These are phyloP conservation scores for Cladosporium sp. DNA, from an alignment of 2,329 filamentous ascomycete genomes.

Conservation along the genomic window DNA sequence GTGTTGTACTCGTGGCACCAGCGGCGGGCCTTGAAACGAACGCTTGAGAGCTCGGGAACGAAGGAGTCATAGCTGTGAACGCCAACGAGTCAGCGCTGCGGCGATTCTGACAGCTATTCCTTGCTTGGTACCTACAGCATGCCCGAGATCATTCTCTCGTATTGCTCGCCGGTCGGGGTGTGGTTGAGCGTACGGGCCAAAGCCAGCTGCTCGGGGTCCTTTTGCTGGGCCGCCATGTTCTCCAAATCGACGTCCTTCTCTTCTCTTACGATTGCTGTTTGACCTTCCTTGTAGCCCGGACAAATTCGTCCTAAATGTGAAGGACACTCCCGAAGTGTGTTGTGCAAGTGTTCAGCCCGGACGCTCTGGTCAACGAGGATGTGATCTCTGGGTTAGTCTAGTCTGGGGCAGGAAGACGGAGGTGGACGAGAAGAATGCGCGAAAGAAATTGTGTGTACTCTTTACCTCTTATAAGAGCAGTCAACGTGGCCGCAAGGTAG, in stretches of 20 bases:
- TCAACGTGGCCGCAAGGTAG: slow-evolving; percentile 1
- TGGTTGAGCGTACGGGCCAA: slow-evolving; percentile 45
- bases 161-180: slow-evolving; percentile 54
- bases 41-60: slow-evolving; percentile 43
- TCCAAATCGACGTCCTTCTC: too few species aligned
- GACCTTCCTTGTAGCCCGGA: not conserved
- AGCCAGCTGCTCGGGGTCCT: slow-evolving; percentile 39
- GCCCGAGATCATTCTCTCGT: slow-evolving; percentile 59
- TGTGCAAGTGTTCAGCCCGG: too few species aligned
- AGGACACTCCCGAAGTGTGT: not conserved
- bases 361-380: too few species aligned
- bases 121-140: slow-evolving; percentile 36
- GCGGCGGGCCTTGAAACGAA: slow-evolving; percentile 49
- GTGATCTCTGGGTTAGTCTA: too few species aligned
- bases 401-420: not conserved
- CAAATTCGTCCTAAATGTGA: too few species aligned
- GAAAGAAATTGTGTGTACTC: not conserved
- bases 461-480: not conserved
- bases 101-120: not conserved
- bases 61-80: slow-evolving; percentile 37
- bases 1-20: slow-evolving; percentile 55
- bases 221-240: slow-evolving; percentile 29
- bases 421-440: not conserved
- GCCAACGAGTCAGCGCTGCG: not conserved
- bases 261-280: not conserved